Evolutionary conservation across 768 basidiomycete species (phyloP).

Genomic region (Lactifluus volemus): DNA sequence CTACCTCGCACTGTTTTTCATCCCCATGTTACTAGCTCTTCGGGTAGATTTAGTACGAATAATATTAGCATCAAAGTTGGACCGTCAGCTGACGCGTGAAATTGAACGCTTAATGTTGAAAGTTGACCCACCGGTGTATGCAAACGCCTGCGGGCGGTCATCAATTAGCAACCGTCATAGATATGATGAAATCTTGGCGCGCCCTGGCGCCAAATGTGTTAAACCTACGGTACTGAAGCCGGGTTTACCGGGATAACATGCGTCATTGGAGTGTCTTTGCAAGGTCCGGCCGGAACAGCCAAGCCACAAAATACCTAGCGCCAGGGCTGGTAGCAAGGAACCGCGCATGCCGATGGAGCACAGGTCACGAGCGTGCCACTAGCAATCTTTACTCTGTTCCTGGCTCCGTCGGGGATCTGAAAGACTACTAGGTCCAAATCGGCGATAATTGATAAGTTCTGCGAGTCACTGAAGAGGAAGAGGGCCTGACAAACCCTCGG

Average conservation of each 20-base stretch:
- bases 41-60: constrained; percentile 2
- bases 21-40: constrained; percentile 9
- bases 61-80: neutral
- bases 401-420: neutral
- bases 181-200: neutral
- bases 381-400: neutral
- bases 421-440: neutral
- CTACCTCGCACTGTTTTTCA: neutral
- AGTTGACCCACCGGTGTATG: neutral
- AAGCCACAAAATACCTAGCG: neutral
- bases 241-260: neutral
- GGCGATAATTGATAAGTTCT: neutral
- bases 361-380: neutral
- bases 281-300: constrained; percentile 7
- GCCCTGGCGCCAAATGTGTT: neutral
- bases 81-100: neutral
- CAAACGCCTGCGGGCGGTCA: neutral
- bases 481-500: too few species aligned
- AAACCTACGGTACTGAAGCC: neutral
- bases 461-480: too few species aligned
- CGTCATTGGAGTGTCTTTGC: neutral
- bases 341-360: neutral
- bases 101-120: neutral
- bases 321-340: neutral
- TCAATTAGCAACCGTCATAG: neutral